Evolutionary conservation across 1,139 yeast genomes (phyloP), one percentile per base, ranked within the genome.

Genomic region (Diutina siamensis): DNA sequence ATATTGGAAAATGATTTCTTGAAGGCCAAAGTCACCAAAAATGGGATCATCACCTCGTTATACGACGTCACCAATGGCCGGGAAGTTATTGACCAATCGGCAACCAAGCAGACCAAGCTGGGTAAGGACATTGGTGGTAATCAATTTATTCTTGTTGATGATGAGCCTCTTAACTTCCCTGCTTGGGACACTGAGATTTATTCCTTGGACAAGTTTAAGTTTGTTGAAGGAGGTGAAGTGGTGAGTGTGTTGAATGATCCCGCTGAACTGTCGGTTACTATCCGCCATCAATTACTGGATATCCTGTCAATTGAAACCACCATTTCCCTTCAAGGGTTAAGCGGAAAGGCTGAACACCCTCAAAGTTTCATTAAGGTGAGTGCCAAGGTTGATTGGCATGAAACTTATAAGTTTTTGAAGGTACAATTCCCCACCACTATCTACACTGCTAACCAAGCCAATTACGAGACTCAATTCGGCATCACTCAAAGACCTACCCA

Each of bases 101-200:
- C 70, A 19, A 67, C 72, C 4, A 60, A 62, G 48, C 71, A 69
- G 50, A 76, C 82, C 9, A 21, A 18, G 15, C 31, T 25, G n/a
- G 33, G 20, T 8, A 58, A 61, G 44, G 72, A 68, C 36, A 62
- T 63, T 22, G 87, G 87, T 33, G 95, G 88, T 33, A 85, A 86
- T 56, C 94, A 84, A 60, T 80, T 78, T 53, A 76, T 86, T 2
- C 59, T 92, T 48, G 84, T 84, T 56, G 92, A 88, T 52, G 97
- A 92, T 60, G 85, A 87, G 52, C 97, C 97, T 12, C 67, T 87
- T 56, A 80, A 74, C 48, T 89, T 81, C 78, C 96, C 89, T 45
- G 97, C 97, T 1, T 92, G 98, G 97, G 97, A 92, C 59, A 89
- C 97, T 0, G 98, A 92, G 59, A 71, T 88, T 49, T 92, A 77